Conservation (phyloP, 1,284 basidiomycete species). For the Heliocybe sulcata region DNA sequence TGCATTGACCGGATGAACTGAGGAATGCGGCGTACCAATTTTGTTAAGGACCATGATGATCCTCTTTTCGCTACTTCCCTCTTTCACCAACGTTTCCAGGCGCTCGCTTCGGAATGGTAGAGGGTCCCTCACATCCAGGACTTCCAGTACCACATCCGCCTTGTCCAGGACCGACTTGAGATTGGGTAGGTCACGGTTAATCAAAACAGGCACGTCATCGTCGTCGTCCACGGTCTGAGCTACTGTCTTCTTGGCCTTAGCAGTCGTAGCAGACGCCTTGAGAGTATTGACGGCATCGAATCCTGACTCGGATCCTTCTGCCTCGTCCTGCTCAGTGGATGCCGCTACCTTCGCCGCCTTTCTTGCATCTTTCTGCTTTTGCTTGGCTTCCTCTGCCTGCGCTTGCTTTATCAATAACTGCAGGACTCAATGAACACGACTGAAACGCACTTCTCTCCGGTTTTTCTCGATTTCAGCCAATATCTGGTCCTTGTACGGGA, state of each 20-base stretch:
- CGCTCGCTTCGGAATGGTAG: conserved; percentile 57
- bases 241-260: conserved; percentile 18
- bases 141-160: conserved; percentile 80
- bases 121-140: conserved; percentile 86
- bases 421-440: conserved; percentile 3
- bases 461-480: conserved; percentile 85
- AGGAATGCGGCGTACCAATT: conserved; percentile 52
- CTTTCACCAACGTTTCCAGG: conserved; percentile 52
- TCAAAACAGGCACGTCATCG: conserved; percentile 48
- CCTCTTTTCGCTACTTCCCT: conserved; percentile 34
- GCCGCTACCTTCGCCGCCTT: conserved; percentile 30
- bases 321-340: conserved; percentile 21
- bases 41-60: conserved; percentile 81
- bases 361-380: conserved; percentile 54
- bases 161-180: conserved; percentile 71
- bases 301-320: conserved; percentile 24
- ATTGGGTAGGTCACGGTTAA: conserved; percentile 63
- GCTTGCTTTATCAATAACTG: neutral
- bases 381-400: conserved; percentile 68
- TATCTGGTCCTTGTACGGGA: conserved; percentile 96
- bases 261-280: conserved; percentile 25
- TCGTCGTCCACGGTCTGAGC: conserved; percentile 29
- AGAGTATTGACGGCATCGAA: conserved; percentile 36
- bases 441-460: conserved; percentile 55
- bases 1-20: neutral